Base-by-base conservation (phyloP, 371 early-diverging fungal genomes). In the Mucor mucedo region DNA sequence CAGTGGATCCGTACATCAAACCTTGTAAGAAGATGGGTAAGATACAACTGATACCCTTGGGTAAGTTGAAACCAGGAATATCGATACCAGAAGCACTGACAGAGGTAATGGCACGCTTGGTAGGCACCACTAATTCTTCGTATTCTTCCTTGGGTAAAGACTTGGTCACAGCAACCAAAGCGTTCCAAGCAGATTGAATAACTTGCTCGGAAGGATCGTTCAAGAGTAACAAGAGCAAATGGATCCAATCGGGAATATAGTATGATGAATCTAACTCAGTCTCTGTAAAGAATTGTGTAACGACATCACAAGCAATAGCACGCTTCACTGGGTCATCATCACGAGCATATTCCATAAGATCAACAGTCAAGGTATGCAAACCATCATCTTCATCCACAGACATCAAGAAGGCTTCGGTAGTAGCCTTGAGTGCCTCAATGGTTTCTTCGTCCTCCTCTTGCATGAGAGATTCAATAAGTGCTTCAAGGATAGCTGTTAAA, bases 1-100 rank as follows among this genome's bases (percentile, higher is more conserved):
- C 93, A 5, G 89, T 77, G 38, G 91, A 78, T 32, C 97, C 95
- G 69, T 92, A 88, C 91, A 96, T 90, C 48, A 98, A 87, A 32
- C 97, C 97, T 76, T 97, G 96, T 72, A 94, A 82, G 82, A 94
- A 93, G 68, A 98, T 91, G 21, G 96, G 90, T 62, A 98, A 79
- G 55, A 97, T 59, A 7, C 97, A 94, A 0, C 93, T 84, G 66
- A 97, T 86, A 63, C 97, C 96, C 84, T 95, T 96, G 63, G 98
- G 93, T 70, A 95, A 70, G 58, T 89, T 87, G 81, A 97, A 96
- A 7, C 95, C 98, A 41, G 90, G 89, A 55, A 97, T 73, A 45
- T 85, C 84, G n/a, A 84, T 78, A 30, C 84, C 86, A 35, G 88
- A 77, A 52, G 82, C 80, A 65, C 82, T 80, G 28, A 83, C 78